Evolutionary conservation across 768 basidiomycete genomes (phyloP), one percentile per base, ranked within the genome.

Genomic region (Tricholoma saponaceum): DNA sequence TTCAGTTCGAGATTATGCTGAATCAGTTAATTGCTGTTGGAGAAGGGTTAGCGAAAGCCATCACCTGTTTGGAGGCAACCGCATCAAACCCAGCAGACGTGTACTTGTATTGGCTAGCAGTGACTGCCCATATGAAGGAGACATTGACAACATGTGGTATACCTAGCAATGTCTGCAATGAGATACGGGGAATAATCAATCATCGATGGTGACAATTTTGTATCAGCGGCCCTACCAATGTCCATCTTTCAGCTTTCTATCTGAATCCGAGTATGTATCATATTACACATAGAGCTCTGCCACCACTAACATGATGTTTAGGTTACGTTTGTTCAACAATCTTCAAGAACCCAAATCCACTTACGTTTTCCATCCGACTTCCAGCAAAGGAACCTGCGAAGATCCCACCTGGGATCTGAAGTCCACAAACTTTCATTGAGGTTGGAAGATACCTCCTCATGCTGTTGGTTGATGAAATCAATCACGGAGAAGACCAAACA

Each of bases 61-160:
- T 71, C 43, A 60, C 67, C 43, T 74, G 72, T 53, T 65, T 75
- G 0, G 73, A 75, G 57, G 70, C 73, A 0, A 57, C 61, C 6
- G 32, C 61, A 2, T 49, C 69, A 0, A 72, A 58, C 2, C 60
- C 66, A 0, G 73, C 66, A 12, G 70, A 74, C 58, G 68, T 74
- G 14, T 74, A 70, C 55, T 58, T 71, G 2, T 74, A 73, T 52
- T 74, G 72, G 71, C 66, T 75, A 5, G 74, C 72, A 2, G 55
- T 72, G 10, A 33, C 70, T 8, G 65, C 67, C 5, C 25, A 60
- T 5, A 52, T 71, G 22, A 60, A 64, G 32, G 43, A 66, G 5
- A 37, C 55, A 12, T 57, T 68, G 9, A 26, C 62, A 20, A 56
- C 62, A 37, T 58, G 35, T 9, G 51, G 26, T 7, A 46, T 67